A percentile compares a stretch with the other conserved stretches of the same genome.
Conservation (phyloP, 208 protist species). For the Leishmania gerbilli region DNA sequence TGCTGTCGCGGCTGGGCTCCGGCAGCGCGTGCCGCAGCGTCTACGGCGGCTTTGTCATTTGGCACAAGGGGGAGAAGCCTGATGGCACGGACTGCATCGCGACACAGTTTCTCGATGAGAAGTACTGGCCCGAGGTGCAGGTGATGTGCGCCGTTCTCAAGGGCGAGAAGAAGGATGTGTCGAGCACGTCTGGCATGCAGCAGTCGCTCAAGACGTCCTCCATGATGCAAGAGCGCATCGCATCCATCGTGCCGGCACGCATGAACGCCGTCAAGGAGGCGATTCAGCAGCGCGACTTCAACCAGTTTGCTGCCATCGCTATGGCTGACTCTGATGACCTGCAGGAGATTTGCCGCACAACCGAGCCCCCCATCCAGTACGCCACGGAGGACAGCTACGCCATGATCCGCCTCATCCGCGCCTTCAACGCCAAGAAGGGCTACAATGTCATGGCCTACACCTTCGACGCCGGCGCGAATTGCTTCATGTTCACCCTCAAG, state of each 20-base stretch:
- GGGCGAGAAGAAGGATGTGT: slow-evolving; percentile 94
- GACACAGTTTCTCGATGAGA: slow-evolving; percentile 86
- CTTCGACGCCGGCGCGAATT: slow-evolving; percentile 99
- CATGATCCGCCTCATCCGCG: slow-evolving; percentile 95
- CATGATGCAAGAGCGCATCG: slow-evolving; percentile 89
- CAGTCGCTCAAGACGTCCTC: slow-evolving; percentile 91
- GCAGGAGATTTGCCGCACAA: slow-evolving; percentile 97
- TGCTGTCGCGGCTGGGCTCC: slow-evolving; percentile 92
- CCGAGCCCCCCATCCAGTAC: slow-evolving; percentile 98
- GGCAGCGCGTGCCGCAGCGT: slow-evolving; percentile 97
- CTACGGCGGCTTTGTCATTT: slow-evolving; percentile 98
- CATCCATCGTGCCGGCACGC: slow-evolving; percentile 87
- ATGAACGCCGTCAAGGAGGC: slow-evolving; percentile 93
- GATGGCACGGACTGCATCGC: slow-evolving; percentile 93
- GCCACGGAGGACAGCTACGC: slow-evolving; percentile 96
- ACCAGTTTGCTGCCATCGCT: slow-evolving; percentile 92
- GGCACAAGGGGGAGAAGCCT: slow-evolving; percentile 92
- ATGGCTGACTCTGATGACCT: slow-evolving; percentile 98
- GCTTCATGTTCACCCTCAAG: slow-evolving; percentile 96
- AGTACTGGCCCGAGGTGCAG: slow-evolving; percentile 95
- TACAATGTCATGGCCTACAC: slow-evolving; percentile 96
- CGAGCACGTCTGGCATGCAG: slow-evolving; percentile 97
- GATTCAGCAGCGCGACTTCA: slow-evolving; percentile 94
- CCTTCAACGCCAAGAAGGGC: slow-evolving; percentile 89
- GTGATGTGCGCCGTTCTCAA: slow-evolving; percentile 93